A percentile compares a stretch with the other conserved stretches of the same genome.
Evolutionary conservation across 2,329 filamentous ascomycete genomes (phyloP).

Genomic region (Paecilomyces sp.): DNA sequence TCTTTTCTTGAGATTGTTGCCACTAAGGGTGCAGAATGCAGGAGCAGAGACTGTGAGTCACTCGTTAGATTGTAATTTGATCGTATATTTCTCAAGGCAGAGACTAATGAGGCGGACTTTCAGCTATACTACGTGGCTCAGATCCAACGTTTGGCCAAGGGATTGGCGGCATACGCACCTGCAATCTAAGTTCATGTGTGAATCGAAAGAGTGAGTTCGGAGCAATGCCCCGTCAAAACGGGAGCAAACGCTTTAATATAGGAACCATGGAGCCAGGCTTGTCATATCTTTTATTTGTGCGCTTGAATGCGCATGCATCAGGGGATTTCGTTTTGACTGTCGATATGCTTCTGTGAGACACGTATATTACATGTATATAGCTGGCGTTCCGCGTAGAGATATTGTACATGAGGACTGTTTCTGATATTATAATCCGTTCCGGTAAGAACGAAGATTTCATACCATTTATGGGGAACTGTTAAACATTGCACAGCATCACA

Average conservation of each 20-base stretch:
- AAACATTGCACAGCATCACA: no score
- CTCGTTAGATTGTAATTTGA: neutral
- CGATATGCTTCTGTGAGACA: neutral
- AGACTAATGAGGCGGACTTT: neutral
- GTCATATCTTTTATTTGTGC: neutral
- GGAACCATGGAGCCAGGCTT: neutral
- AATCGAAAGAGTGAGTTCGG: no score
- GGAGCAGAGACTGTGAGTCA: slow-evolving; percentile 6
- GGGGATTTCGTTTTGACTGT: neutral
- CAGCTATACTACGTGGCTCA: slow-evolving; percentile 19
- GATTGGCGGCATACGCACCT: slow-evolving; percentile 12
- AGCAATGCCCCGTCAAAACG: no score
- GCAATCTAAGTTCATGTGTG: neutral
- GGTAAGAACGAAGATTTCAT: no score
- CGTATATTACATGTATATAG: neutral
- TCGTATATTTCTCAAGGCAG: neutral
- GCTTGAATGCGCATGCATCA: neutral
- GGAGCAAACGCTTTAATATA: no score
- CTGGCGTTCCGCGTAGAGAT: neutral
- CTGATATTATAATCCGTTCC: neutral
- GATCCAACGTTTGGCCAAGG: slow-evolving; percentile 19
- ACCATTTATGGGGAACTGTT: no score
- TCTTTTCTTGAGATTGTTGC: neutral
- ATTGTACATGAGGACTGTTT: neutral
- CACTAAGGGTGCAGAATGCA: slow-evolving; percentile 1